Percentiles rank a stretch among this genome's conserved stretches.
Conservation (phyloP, 805 yeast genomes). For the Suhomyces sp. region DNA sequence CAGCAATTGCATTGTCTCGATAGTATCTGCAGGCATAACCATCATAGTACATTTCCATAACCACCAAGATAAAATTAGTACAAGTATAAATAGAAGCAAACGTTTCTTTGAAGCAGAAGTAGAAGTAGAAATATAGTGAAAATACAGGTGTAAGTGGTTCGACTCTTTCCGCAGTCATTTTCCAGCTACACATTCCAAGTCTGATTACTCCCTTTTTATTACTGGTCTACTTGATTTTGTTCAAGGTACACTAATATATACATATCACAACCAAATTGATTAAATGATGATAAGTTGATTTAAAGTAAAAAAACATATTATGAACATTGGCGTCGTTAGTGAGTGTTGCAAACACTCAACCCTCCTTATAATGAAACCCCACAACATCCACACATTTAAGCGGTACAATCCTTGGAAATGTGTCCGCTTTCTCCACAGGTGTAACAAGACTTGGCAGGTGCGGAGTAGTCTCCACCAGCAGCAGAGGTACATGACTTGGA, state of each 20-base stretch:
- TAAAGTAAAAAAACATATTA: background rate
- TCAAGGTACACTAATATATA: background rate
- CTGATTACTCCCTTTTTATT: too few species aligned
- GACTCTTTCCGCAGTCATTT: too few species aligned
- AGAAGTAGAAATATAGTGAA: background rate
- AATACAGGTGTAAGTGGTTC: too few species aligned
- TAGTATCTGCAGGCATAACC: background rate
- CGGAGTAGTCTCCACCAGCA: slow-evolving; percentile 45
- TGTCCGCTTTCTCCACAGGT: slow-evolving; percentile 80
- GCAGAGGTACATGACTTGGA: slow-evolving; percentile 74
- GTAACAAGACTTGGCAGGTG: slow-evolving; percentile 60
- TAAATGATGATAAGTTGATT: background rate
- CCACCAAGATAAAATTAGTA: background rate
- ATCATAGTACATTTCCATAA: background rate
- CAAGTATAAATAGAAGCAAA: background rate
- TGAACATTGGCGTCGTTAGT: slow-evolving; percentile 1
- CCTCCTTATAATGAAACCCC: background rate
- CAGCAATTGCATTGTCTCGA: background rate
- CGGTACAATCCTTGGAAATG: slow-evolving; percentile 72
- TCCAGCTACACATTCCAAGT: background rate
- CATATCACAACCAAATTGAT: background rate
- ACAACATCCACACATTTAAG: background rate
- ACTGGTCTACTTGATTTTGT: background rate
- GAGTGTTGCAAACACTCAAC: background rate
- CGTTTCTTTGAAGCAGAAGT: background rate